Base-by-base conservation (phyloP, 75 land plant genomes). In the Azolla pinnata region DNA sequence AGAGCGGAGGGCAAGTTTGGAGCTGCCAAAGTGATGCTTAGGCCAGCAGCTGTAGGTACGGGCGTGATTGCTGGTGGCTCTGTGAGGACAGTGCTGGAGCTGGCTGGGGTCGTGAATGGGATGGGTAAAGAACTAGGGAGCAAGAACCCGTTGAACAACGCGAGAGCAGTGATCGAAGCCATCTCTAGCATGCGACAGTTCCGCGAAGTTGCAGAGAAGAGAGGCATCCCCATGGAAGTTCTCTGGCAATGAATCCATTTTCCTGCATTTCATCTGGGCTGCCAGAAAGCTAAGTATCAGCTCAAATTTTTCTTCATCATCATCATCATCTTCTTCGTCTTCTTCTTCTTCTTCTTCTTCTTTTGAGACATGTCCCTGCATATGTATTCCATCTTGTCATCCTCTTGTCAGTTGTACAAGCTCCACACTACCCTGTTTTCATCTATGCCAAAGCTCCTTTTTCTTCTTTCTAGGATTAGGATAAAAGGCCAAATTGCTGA, bases 31-130 rank as follows among this genome's bases (percentile, higher is more conserved):
- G 99, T 93, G 55, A 93, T 93, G 99, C 80, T 93, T 32, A 72
- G 87, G 60, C 99, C 99, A 29, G 99, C 99, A 67, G 69, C 90
- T 4, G 74, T 90, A 10, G 99, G 99, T 67, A 93, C 90, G 2
- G 99, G 99, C 38, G 95, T 93, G n/a, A 85, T 85, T 77, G 99
- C 99, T 17, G 99, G 99, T 48, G 90, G 96, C 30, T 73, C 96
- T 44, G 96, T 93, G 31, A 71, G 96, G 50, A 76, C 78, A 44
- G 84, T 93, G 18, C 63, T 93, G 30, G 99, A 93, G 47, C 67
- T 93, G 79, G 99, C 96, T 18, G 99, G 99, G 24, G 83, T 93
- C 35, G 87, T 86, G 67, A 93, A 93, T 73, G 99, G 88, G 31
- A 42, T 93, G 29, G 99, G 96, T 1, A 93, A 93, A 49, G 86